Evolutionary conservation across 2,329 filamentous ascomycete genomes (phyloP), one percentile per base, ranked within the genome.

Genomic region (Fusarium begoniae): DNA sequence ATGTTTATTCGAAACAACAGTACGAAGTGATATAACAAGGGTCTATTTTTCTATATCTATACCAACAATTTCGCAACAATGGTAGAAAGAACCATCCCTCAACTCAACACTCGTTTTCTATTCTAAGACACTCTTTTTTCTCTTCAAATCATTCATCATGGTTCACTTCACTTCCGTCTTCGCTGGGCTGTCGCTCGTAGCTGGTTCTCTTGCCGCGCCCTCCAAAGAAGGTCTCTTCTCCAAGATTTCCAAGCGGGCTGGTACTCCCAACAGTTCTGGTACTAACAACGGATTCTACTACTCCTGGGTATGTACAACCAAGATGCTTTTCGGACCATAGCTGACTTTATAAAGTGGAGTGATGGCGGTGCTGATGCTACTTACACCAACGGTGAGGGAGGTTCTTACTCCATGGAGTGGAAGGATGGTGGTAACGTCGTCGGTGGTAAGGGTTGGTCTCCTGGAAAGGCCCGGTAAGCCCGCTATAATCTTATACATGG

Each of bases 351-450:
- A 18, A 15, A 63, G 79, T 87, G 85, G 85, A 85, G 84, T 56
- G 84, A 87, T 50, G 84, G 84, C 10, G 83, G 81, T 58, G 83
- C 82, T 18, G 76, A 76, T 20, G 85, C 86, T 22, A 83, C 80
- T 38, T 87, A 87, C 76, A 85, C 77, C 63, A 88, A 88, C 76
- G 81, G 82, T 6, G 72, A 76, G 8, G 82, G 75, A 12, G 86
- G 86, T 6, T 76, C 80, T 37, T 89, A 88, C 81, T 83, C 64
- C 79, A 85, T 78, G 45, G 48, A 53, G 26, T 89, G 87, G 87
- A 75, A 72, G 50, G 81, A 82, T 59, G 65, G 63, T 22, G 74
- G 74, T 18, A 79, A 79, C 63, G 73, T 77, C 30, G 77, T 79
- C 30, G 77, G 77, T 9, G 77, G 77, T n/a, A 79, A 79, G 63